Evolutionary conservation across 345 rosid species (phyloP), one percentile per base, ranked within the genome.

Genomic region (Sisymbrium irio): DNA sequence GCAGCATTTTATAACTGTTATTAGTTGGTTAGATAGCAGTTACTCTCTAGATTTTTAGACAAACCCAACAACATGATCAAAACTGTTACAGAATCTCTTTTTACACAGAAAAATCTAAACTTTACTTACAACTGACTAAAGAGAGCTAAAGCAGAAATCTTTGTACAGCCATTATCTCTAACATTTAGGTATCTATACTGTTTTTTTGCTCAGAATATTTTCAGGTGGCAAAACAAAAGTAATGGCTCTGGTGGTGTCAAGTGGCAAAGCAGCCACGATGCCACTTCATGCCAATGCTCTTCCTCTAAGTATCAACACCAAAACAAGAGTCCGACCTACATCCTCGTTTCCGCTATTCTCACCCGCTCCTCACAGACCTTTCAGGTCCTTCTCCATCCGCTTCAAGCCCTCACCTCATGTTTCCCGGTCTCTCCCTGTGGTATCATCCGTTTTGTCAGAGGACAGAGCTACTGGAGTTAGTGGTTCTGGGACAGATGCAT

Each of bases 381-480:
- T 58, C 42, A 32, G 63, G 70, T 41, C 73, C 58, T 45, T 45
- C 49, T 72, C 76, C 59, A 22, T 30, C 56, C 8, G 74, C 36
- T 47, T 79, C 50, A 86, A 82, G 81, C 78, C 62, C 53, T 60
- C 81, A 9, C 67, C 64, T 7, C 77, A 18, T 36, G 67, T 69
- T 73, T 64, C 20, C 75, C 74, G 83, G 76, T 66, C 76, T 15
- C 53, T 62, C 45, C 58, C 44, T 55, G 77, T 65, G 27, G 83
- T 82, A 72, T 80, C 82, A 66, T 89, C 90, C 44, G 81, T 93
- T 14, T 79, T 84, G 59, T 86, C 97, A n/a, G 91, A 88, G 62
- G 84, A 82, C 79, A 83, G 65, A 71, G 82, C 90, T 13, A 76
- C 83, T 11, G 87, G 65, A 69, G 72, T 89, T n/a, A 79, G 73